Evolutionary conservation across 2,329 filamentous ascomycete species (phyloP).

Genomic region (Alternaria alternata): DNA sequence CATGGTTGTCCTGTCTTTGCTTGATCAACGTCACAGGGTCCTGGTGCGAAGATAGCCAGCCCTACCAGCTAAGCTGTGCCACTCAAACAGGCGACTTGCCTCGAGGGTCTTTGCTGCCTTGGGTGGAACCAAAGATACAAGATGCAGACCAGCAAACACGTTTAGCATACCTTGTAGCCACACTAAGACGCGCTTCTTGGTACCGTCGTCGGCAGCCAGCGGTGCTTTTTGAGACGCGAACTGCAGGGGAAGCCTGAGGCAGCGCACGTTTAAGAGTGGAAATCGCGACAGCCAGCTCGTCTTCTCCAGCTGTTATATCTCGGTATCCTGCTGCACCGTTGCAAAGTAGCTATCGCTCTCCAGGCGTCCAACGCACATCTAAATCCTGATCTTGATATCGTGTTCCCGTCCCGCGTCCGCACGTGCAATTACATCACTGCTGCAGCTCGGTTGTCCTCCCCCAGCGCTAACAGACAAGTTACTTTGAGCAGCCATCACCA

Average conservation of each 20-base stretch:
- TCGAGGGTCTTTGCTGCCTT: not conserved
- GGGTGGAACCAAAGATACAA: too few species aligned
- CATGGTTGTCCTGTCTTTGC: slow-evolving; percentile 1
- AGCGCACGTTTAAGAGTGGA: not conserved
- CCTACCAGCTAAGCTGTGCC: not conserved
- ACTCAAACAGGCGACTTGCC: not conserved
- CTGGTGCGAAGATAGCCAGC: not conserved
- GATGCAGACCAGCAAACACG: not conserved
- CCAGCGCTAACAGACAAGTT: slow-evolving; percentile 22
- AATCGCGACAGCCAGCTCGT: not conserved
- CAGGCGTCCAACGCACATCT: not conserved
- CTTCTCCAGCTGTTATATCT: not conserved
- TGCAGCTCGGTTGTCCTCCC: slow-evolving; percentile 29
- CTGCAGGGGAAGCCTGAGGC: slow-evolving; percentile 15
- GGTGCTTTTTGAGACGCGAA: not conserved
- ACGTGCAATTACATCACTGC: slow-evolving; percentile 42
- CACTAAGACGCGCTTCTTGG: not conserved
- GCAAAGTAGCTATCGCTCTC: not conserved
- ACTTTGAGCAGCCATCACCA: slow-evolving; percentile 17
- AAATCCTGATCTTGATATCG: slow-evolving; percentile 22
- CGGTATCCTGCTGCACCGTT: not conserved
- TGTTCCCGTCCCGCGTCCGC: slow-evolving; percentile 29
- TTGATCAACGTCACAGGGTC: not conserved
- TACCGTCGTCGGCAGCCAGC: not conserved
- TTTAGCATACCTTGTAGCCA: not conserved